These are phyloP conservation scores for Macadamia integrifolia DNA, from an alignment of 164 flowering plant genomes.

Conservation along the genomic window DNA sequence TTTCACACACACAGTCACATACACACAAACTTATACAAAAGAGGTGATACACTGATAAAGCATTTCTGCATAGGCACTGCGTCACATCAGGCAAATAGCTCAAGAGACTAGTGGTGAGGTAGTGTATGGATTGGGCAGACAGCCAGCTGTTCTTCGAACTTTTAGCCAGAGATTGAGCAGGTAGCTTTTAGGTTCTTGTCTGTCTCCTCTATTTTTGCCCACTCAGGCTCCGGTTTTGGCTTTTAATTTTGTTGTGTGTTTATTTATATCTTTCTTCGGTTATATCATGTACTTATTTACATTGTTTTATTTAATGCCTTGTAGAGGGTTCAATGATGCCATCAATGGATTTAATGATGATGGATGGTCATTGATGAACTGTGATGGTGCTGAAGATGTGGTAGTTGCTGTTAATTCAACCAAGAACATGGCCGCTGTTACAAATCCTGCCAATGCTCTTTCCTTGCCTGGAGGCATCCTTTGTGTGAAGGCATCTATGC, in stretches of 20 bases:
- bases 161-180: conserved; percentile 93
- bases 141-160: conserved; percentile 89
- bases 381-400: conserved; percentile 83
- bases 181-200: conserved; percentile 24
- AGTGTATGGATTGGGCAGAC: conserved; percentile 82
- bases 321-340: conserved; percentile 92
- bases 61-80: conserved; percentile 54
- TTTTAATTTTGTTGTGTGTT: too few relatives aligned
- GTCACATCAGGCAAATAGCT: conserved; percentile 80
- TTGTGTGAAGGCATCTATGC: conserved; percentile 96
- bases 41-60: background rate
- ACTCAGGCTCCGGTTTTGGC: too few relatives aligned
- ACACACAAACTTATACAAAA: background rate
- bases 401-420: conserved; percentile 61
- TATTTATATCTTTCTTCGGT: too few relatives aligned
- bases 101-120: conserved; percentile 91
- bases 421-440: conserved; percentile 37
- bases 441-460: conserved; percentile 35
- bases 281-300: too few relatives aligned
- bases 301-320: background rate
- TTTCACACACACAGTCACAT: too few relatives aligned
- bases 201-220: too few relatives aligned
- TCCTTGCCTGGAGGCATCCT: conserved; percentile 67
- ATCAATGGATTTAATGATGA: conserved; percentile 85
- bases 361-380: conserved; percentile 77